These are phyloP conservation scores for Podospora pseudoanserina DNA, from an alignment of 495 filamentous ascomycete genomes.

Conservation along the genomic window DNA sequence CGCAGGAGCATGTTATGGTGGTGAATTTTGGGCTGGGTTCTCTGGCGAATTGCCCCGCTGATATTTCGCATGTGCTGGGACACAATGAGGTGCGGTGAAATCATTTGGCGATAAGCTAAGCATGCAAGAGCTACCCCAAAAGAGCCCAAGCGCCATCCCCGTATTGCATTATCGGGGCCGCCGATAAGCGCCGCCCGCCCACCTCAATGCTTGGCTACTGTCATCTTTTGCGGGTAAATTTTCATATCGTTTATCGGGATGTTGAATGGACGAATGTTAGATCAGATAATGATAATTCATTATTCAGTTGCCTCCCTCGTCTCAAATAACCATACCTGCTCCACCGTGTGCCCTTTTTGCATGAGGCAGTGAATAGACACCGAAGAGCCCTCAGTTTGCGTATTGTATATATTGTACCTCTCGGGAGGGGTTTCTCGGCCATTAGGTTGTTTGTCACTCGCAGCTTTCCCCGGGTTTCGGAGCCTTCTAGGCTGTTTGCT, in stretches of 20 bases:
- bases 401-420: conserved; percentile 5
- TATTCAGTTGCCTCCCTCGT: not conserved
- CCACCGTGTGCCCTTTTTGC: not conserved
- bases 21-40: conserved; percentile 1
- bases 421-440: not conserved
- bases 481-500: not conserved
- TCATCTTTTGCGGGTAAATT: not conserved
- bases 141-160: not conserved
- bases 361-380: not conserved
- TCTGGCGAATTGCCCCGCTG: conserved; percentile 7
- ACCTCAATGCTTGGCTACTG: conserved; percentile 10
- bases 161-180: conserved; percentile 24
- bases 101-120: conserved; percentile 24
- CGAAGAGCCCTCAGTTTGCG: not conserved
- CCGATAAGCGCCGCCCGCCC: conserved; percentile 17
- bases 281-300: not conserved
- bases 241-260: conserved; percentile 4
- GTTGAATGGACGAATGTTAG: not conserved
- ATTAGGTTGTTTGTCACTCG: conserved; percentile 14
- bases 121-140: not conserved
- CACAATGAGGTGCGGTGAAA: conserved; percentile 22
- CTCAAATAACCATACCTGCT: not conserved
- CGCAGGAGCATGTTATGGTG: conserved; percentile 18
- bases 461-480: not conserved
- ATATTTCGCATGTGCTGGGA: conserved; percentile 16